phyloP scores from a whole-genome alignment of 2,329 filamentous ascomycete species.

The Clonostachys solani region DNA sequence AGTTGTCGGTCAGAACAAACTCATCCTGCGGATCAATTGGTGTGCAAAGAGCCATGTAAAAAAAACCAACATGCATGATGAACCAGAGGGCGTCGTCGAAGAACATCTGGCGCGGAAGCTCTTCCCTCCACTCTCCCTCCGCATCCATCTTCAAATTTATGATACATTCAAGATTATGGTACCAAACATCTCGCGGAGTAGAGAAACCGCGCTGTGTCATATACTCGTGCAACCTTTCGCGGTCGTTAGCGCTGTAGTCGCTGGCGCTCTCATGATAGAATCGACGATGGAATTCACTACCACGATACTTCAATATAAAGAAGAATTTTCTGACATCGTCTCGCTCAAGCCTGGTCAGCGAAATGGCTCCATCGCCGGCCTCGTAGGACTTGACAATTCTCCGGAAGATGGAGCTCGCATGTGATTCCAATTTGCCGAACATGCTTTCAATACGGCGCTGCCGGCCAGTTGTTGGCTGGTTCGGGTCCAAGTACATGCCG shows the following conservation, averaged over 20 bases:
- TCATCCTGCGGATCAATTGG: constrained; percentile 10
- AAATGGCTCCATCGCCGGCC: constrained; percentile 8
- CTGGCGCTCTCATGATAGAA: constrained; percentile 21
- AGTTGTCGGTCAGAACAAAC: constrained; percentile 13
- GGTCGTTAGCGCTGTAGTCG: constrained; percentile 21
- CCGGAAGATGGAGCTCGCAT: constrained; percentile 19
- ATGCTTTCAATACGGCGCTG: constrained; percentile 15
- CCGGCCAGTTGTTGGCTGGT: constrained; percentile 3
- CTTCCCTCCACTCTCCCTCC: constrained; percentile 8
- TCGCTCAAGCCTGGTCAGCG: constrained; percentile 20
- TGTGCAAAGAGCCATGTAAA: constrained; percentile 20
- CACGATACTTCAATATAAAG: constrained; percentile 39
- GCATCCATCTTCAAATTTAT: constrained; percentile 19
- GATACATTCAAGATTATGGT: constrained; percentile 15
- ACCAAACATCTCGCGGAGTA: constrained; percentile 19
- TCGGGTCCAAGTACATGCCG: constrained; percentile 17
- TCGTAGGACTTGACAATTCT: constrained; percentile 5
- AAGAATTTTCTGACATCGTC: constrained; percentile 37
- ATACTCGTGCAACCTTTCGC: constrained; percentile 9
- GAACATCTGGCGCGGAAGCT: constrained; percentile 13
- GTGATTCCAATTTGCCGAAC: constrained; percentile 13
- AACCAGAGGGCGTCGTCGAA: constrained; percentile 15
- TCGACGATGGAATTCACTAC: constrained; percentile 21
- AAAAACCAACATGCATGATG: constrained; percentile 9
- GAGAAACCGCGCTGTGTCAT: constrained; percentile 13